phyloP scores from a whole-genome alignment of 805 yeast species.

The Kazachstania viticola region DNA sequence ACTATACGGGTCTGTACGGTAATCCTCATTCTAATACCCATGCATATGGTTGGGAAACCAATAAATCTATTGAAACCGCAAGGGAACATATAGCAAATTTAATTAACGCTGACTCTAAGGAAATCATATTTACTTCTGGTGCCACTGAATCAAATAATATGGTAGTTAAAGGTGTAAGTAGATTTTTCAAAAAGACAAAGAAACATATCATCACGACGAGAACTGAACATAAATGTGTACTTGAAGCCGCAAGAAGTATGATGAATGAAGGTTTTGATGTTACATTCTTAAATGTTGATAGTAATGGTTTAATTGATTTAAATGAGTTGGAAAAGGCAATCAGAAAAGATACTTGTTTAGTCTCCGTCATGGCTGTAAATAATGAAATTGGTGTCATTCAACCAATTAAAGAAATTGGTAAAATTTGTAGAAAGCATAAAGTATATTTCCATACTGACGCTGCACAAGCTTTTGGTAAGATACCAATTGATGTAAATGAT shows the following conservation, averaged over 20 bases:
- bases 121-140: conserved; percentile 92
- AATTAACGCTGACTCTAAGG: conserved; percentile 90
- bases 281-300: conserved; percentile 76
- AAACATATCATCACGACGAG: conserved; percentile 91
- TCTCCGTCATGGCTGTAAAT: conserved; percentile 93
- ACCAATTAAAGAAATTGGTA: conserved; percentile 89
- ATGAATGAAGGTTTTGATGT: conserved; percentile 96
- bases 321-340: conserved; percentile 73
- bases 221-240: conserved; percentile 98
- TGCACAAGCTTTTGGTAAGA: conserved; percentile 95
- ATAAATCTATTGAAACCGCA: conserved; percentile 79
- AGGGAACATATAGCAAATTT: conserved; percentile 72
- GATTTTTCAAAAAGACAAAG: conserved; percentile 83
- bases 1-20: conserved; percentile 88
- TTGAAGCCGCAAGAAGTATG: conserved; percentile 88
- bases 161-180: conserved; percentile 90
- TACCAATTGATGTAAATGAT: conserved; percentile 84
- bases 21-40: conserved; percentile 97
- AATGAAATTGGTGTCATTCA: conserved; percentile 97
- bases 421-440: conserved; percentile 73
- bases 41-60: conserved; percentile 98
- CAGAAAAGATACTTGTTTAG: conserved; percentile 81
- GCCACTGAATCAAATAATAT: conserved; percentile 96
- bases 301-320: conserved; percentile 69
- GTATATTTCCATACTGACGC: conserved; percentile 96